These are phyloP conservation scores for Colletotrichum camelliae DNA, from an alignment of 2,329 filamentous ascomycete genomes.

Conservation along the genomic window DNA sequence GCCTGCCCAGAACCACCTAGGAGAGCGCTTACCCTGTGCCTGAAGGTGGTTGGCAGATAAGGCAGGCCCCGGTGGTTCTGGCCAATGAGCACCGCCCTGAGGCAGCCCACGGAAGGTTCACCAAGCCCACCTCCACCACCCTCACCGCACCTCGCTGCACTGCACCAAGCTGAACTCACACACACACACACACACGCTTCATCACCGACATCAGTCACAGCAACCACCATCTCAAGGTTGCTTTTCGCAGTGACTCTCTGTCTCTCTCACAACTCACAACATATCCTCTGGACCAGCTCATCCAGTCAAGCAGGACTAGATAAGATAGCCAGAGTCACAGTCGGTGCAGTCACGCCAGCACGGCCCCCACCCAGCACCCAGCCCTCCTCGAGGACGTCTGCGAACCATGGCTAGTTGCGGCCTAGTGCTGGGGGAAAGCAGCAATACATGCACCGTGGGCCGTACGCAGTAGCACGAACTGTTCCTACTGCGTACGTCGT, in stretches of 20 bases:
- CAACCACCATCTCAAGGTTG: not conserved
- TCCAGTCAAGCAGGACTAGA: not conserved
- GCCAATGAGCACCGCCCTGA: not conserved
- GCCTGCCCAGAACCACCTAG: not conserved
- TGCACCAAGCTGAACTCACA: not conserved
- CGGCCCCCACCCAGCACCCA: not conserved
- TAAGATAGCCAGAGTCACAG: not conserved
- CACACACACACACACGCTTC: not conserved
- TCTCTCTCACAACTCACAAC: not conserved
- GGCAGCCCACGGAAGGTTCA: not conserved
- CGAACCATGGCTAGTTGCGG: not conserved
- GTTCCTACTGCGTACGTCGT: not conserved
- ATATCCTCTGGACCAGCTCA: not conserved
- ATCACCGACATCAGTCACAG: not conserved
- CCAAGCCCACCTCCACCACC: not conserved
- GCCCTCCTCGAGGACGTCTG: not conserved
- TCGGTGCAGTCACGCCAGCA: not conserved
- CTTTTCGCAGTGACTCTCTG: not conserved
- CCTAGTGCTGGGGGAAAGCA: not conserved
- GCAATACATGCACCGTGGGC: not conserved
- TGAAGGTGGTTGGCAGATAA: not conserved
- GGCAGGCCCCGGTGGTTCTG: not conserved
- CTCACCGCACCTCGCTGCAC: not conserved
- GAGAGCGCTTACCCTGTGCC: not conserved
- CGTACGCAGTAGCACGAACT: not conserved